phyloP scores from a whole-genome alignment of 495 filamentous ascomycete species.

The Chaetomium tenue region DNA sequence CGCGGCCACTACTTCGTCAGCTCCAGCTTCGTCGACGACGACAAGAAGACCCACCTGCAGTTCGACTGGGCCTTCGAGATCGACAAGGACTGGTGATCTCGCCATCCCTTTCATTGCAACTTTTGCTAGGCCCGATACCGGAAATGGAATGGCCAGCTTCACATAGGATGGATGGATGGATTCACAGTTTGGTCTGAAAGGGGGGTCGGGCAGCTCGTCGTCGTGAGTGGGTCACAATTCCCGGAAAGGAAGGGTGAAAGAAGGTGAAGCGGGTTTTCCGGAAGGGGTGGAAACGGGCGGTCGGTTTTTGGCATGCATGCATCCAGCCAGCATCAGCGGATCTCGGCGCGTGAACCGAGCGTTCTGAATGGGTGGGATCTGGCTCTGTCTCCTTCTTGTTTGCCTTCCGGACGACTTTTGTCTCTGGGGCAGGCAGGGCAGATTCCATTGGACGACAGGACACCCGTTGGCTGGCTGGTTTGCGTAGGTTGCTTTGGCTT shows the following conservation, averaged over 20 bases:
- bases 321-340: not conserved
- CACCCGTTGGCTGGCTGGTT: not conserved
- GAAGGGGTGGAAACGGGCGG: not conserved
- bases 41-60: conserved; percentile 75
- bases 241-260: not conserved
- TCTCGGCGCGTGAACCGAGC: not conserved
- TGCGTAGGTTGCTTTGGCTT: not conserved
- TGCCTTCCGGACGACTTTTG: conserved; percentile 5
- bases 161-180: not conserved
- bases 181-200: not conserved
- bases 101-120: not conserved
- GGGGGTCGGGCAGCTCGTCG: too few relatives aligned
- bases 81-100: conserved; percentile 79
- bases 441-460: not conserved
- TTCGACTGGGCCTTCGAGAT: conserved; percentile 97
- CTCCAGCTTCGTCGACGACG: conserved; percentile 90
- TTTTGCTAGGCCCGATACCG: not conserved
- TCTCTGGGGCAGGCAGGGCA: not conserved
- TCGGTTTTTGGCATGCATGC: not conserved
- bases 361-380: conserved; percentile 6
- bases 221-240: not conserved
- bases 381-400: not conserved
- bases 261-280: not conserved
- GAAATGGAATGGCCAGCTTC: not conserved
- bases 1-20: conserved; percentile 82